A percentile compares a stretch with the other conserved stretches of the same genome.
Conservation (phyloP, 2,329 filamentous ascomycete genomes). For the Fusarium citri region DNA sequence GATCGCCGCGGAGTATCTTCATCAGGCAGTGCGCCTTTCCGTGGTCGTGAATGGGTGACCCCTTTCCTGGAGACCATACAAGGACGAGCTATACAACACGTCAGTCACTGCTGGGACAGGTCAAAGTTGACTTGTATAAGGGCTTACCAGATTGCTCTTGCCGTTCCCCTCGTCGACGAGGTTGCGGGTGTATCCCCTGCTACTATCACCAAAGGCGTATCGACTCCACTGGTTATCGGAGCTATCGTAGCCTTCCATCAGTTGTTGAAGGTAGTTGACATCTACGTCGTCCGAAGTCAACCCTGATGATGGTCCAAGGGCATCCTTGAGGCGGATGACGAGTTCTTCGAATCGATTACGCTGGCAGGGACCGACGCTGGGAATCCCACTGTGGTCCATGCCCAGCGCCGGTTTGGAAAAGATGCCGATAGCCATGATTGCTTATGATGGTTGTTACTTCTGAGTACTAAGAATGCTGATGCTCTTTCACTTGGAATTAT, state of each 20-base stretch:
- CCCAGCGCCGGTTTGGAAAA: constrained; percentile 43
- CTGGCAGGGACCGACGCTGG: constrained; percentile 43
- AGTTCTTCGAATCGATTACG: constrained; percentile 73
- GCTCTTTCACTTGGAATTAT: constrained; percentile 15
- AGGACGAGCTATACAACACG: constrained; percentile 74
- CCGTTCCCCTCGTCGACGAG: constrained; percentile 90
- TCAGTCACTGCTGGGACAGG: constrained; percentile 29
- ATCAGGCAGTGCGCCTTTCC: constrained; percentile 92
- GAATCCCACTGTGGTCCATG: constrained; percentile 32
- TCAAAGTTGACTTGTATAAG: constrained; percentile 13
- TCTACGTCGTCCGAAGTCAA: constrained; percentile 86
- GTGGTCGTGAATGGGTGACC: constrained; percentile 88
- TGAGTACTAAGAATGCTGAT: constrained; percentile 26
- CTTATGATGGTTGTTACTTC: constrained; percentile 22
- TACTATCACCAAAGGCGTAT: constrained; percentile 79
- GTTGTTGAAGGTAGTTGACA: constrained; percentile 72
- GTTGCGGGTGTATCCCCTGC: constrained; percentile 83
- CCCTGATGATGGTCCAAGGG: constrained; percentile 83
- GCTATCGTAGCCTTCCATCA: constrained; percentile 82
- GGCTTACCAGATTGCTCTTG: constrained; percentile 76
- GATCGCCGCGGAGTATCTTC: constrained; percentile 82
- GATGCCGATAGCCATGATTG: constrained; percentile 53
- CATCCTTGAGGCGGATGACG: constrained; percentile 77
- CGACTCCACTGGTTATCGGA: constrained; percentile 76
- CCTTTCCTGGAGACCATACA: constrained; percentile 88